phyloP scores from a whole-genome alignment of 441 rosid genomes.

The Pelargonium myrrhifolium region DNA sequence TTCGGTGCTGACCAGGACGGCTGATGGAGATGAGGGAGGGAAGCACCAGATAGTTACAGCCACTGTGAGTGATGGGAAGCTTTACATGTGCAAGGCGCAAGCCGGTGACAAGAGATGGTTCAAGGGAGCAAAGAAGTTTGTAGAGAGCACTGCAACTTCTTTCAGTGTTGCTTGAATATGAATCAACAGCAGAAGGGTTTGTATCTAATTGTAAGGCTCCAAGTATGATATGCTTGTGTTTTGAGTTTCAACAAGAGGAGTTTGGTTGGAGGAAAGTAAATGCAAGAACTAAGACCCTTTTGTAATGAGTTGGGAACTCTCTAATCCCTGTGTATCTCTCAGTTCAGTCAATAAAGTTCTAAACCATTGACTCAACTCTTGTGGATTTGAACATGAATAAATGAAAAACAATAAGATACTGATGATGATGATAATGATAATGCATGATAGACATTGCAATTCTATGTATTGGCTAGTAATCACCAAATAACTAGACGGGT shows the following conservation, averaged over 20 bases:
- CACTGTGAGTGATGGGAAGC: constrained; percentile 71
- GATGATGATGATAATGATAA: too few relatives aligned
- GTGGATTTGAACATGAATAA: background rate
- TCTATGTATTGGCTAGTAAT: too few relatives aligned
- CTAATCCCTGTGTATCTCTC: background rate
- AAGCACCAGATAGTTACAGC: constrained; percentile 83
- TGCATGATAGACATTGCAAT: too few relatives aligned
- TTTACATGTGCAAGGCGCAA: constrained; percentile 93
- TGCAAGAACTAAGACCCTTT: background rate
- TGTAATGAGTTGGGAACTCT: background rate
- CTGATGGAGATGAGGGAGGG: constrained; percentile 96
- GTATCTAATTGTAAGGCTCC: too few relatives aligned
- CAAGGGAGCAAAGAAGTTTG: constrained; percentile 81
- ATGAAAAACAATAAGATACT: background rate
- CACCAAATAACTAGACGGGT: too few relatives aligned
- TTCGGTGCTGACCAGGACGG: constrained; percentile 81
- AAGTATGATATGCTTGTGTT: background rate
- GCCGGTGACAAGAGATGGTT: constrained; percentile 99
- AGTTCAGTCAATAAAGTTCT: too few relatives aligned
- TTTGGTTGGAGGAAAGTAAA: background rate
- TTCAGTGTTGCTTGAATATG: constrained; percentile 71
- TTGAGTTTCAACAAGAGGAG: constrained; percentile 7
- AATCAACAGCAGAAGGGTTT: background rate
- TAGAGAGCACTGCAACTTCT: constrained; percentile 63
- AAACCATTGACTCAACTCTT: background rate